Percentiles rank a stretch among this genome's conserved stretches.
Conservation (phyloP, 2,329 filamentous ascomycete species). For the Madurella fahalii region DNA sequence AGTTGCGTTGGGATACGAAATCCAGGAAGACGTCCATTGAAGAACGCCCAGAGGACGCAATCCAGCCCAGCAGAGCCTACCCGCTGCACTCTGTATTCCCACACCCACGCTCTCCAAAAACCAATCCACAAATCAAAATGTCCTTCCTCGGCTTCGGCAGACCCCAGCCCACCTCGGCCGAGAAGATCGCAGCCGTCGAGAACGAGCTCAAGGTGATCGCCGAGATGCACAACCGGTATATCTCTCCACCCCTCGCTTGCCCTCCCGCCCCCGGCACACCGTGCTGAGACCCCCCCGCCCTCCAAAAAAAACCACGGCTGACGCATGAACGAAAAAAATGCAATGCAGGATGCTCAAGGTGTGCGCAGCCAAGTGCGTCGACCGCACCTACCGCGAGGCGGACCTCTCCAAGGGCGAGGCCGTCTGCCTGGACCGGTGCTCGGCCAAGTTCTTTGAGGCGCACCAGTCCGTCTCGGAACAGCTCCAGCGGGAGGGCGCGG, state of each 20-base stretch:
- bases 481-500: conserved; percentile 82
- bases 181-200: conserved; percentile 96
- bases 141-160: conserved; percentile 42
- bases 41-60: no score
- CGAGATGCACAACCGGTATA: conserved; percentile 95
- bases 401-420: conserved; percentile 99
- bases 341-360: conserved; percentile 73
- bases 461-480: conserved; percentile 97
- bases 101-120: no score
- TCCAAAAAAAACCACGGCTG: no score
- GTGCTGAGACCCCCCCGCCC: no score
- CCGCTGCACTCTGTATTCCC: no score
- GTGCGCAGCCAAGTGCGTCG: conserved; percentile 92
- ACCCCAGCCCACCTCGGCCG: conserved; percentile 85
- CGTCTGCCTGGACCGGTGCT: conserved; percentile 96
- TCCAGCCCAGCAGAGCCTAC: neutral
- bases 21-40: no score
- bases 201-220: conserved; percentile 96
- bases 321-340: no score
- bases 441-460: conserved; percentile 97
- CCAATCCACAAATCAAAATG: conserved; percentile 24
- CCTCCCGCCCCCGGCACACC: neutral
- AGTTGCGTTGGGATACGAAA: neutral
- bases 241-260: neutral
- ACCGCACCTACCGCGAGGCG: conserved; percentile 85